phyloP scores from a whole-genome alignment of 2,329 filamentous ascomycete genomes.

The Xylariaceae sp. region DNA sequence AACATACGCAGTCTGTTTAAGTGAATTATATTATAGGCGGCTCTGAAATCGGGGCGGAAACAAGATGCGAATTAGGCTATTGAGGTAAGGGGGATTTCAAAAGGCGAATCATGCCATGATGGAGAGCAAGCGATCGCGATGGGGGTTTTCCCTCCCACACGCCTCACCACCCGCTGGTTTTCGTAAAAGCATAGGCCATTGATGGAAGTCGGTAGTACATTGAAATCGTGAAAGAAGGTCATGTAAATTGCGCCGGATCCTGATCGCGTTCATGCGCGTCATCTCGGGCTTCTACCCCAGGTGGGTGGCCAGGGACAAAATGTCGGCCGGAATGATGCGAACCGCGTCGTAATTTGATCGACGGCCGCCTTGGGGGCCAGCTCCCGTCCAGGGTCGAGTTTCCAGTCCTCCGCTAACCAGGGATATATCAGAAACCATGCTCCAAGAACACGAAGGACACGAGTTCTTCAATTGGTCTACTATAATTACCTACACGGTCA shows the following conservation, averaged over 20 bases:
- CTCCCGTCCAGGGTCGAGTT: background rate
- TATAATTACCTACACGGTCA: background rate
- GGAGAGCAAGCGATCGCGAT: background rate
- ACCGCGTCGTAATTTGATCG: background rate
- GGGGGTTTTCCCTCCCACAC: background rate
- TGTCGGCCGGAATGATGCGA: background rate
- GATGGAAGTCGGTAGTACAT: background rate
- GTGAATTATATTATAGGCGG: background rate
- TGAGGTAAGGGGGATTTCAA: background rate
- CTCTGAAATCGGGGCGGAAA: background rate
- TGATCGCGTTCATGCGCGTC: background rate
- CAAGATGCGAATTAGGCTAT: background rate
- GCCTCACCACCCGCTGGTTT: background rate
- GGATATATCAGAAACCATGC: background rate
- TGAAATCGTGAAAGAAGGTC: background rate
- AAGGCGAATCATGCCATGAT: background rate
- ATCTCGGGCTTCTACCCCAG: background rate
- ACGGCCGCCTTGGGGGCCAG: background rate
- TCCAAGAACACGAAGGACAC: background rate
- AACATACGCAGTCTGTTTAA: background rate
- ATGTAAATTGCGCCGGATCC: background rate
- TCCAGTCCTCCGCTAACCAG: background rate
- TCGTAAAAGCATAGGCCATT: background rate
- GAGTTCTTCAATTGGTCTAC: background rate
- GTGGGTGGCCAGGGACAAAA: background rate